Conservation (phyloP, 1,284 basidiomycete genomes). For the Apiotrichum porosum region DNA sequence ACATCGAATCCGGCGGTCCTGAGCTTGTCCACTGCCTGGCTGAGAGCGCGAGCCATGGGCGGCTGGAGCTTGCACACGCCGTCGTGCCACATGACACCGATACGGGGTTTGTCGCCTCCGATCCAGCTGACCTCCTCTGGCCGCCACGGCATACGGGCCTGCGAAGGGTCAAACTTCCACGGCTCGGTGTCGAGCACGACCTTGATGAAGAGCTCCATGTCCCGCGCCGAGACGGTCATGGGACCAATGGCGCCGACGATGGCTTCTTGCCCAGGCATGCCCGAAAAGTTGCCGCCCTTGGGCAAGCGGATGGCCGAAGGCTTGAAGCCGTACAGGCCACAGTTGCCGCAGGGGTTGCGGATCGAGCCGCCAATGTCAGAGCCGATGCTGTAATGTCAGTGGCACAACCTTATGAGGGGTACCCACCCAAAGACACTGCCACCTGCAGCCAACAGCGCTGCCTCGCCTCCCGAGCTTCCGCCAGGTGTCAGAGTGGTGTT, state of each 20-base stretch:
- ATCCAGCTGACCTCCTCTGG: not conserved
- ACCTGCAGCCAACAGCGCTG: conserved; percentile 51
- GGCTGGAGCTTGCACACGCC: conserved; percentile 36
- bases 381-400: conserved; percentile 49
- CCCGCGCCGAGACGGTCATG: conserved; percentile 34
- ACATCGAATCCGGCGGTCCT: conserved; percentile 22
- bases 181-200: conserved; percentile 32
- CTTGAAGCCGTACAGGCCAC: conserved; percentile 44
- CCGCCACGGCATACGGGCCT: conserved; percentile 30
- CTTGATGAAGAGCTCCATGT: conserved; percentile 32
- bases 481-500: conserved; percentile 56
- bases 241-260: conserved; percentile 37
- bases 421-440: conserved; percentile 10
- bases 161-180: conserved; percentile 34
- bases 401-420: too few relatives aligned
- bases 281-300: conserved; percentile 32
- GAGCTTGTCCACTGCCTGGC: conserved; percentile 27
- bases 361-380: conserved; percentile 48
- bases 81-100: conserved; percentile 45
- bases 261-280: conserved; percentile 33
- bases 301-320: conserved; percentile 37
- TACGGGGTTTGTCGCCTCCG: conserved; percentile 20
- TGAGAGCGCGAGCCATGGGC: conserved; percentile 40
- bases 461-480: conserved; percentile 60
- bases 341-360: conserved; percentile 22